Base-by-base conservation (phyloP, 768 basidiomycete genomes). In the Pleurotus tuoliensis region DNA sequence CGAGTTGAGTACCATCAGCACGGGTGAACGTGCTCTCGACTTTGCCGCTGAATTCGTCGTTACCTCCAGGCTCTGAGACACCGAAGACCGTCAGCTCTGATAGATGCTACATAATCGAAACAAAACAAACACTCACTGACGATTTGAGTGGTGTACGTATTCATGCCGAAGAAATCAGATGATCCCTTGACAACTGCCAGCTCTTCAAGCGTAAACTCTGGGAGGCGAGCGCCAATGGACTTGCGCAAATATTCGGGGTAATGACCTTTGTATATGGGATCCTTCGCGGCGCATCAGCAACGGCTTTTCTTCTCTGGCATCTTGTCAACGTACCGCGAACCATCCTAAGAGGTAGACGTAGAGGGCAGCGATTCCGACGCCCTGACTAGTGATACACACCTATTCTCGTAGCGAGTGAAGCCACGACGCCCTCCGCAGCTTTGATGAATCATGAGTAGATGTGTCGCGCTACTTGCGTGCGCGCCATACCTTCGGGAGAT, bases 251-350 rank as follows among this genome's bases (percentile, higher is more conserved):
- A 74, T 0, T 65, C 62, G 2, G 89, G 87, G 68, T 89, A 90
- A 43, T 76, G 68, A 2, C 88, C 88, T 45, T 84, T 82, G 71
- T 87, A 87, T 56, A 89, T 85, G 3, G 86, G 85, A 63, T 87
- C 82, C 76, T 77, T 71, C 64, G 40, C 67, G 67, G 30, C 30
- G 9, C 30, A 34, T 34, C 8, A 34, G 30, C 11, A 34, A 30
- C 8, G 30, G 11, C 30, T 34, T 11, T 9, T 24, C 11, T 34
- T 7, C 2, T 34, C 8, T 34, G 30, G 7, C 30, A 34, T 50
- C 59, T 54, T 39, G 12, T 47, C 16, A 39, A 64, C 72, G 52
- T 57, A 75, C 76, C 40, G 77, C 78, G 53, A 74, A 78, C 74
- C 75, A 77, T 34, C 78, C 77, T 76, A 47, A 44, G 30, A 34